phyloP scores from a whole-genome alignment of 1,284 basidiomycete genomes.

The Coniferiporia sulphurascens region DNA sequence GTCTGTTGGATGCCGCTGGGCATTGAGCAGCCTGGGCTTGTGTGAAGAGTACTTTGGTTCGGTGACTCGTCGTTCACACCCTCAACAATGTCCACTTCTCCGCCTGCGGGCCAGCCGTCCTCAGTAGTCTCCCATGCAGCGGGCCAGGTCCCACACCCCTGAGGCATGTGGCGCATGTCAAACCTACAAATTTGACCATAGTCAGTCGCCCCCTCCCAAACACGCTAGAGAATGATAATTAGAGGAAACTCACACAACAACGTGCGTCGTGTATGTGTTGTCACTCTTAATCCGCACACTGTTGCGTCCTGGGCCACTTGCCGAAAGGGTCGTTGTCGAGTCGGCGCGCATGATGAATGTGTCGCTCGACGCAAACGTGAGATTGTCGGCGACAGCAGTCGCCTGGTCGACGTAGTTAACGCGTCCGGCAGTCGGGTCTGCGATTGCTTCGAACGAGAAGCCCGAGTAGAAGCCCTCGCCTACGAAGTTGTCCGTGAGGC shows the following conservation, averaged over 20 bases:
- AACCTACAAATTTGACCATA: slow-evolving; percentile 23
- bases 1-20: slow-evolving; percentile 28
- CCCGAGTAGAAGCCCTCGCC: slow-evolving; percentile 37
- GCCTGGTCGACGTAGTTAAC: slow-evolving; percentile 50
- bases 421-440: slow-evolving; percentile 44
- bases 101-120: slow-evolving; percentile 27
- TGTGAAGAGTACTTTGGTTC: slow-evolving; percentile 63
- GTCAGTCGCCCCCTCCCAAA: neutral
- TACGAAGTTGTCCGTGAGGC: slow-evolving; percentile 20
- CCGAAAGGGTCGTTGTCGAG: slow-evolving; percentile 25
- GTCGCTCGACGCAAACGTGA: slow-evolving; percentile 42
- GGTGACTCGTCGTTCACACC: slow-evolving; percentile 55
- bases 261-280: slow-evolving; percentile 29
- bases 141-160: slow-evolving; percentile 55
- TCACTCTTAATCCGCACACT: slow-evolving; percentile 31
- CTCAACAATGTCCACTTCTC: slow-evolving; percentile 68
- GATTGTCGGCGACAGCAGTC: slow-evolving; percentile 41
- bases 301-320: slow-evolving; percentile 31
- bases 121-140: slow-evolving; percentile 40
- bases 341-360: slow-evolving; percentile 42
- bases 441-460: slow-evolving; percentile 41
- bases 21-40: slow-evolving; percentile 56
- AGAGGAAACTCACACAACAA: slow-evolving; percentile 25
- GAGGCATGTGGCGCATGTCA: slow-evolving; percentile 43
- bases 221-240: neutral